Conservation (phyloP, 2,329 filamentous ascomycete species). For the Aspergillus texensis region DNA sequence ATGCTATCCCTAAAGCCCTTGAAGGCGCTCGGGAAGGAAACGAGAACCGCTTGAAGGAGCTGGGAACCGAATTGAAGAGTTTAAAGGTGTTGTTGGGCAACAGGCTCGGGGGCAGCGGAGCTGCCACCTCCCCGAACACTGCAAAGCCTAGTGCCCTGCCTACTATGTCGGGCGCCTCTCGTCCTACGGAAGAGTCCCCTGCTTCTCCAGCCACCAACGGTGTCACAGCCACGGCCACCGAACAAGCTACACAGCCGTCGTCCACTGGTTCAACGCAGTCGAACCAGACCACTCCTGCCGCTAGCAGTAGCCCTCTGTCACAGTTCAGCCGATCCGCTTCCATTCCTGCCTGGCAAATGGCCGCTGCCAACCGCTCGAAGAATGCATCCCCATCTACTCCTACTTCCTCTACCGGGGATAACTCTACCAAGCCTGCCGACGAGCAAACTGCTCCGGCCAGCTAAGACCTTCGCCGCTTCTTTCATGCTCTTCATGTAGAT, state of each 20-base stretch:
- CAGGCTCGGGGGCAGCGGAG: constrained; percentile 51
- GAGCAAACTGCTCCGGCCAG: constrained; percentile 36
- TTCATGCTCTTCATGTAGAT: constrained; percentile 13
- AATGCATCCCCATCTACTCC: constrained; percentile 32
- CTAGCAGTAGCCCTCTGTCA: constrained; percentile 51
- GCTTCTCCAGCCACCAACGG: constrained; percentile 29
- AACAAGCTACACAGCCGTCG: constrained; percentile 28
- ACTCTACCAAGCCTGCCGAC: constrained; percentile 22
- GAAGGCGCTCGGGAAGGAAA: constrained; percentile 83
- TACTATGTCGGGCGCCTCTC: constrained; percentile 24
- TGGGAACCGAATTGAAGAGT: constrained; percentile 85
- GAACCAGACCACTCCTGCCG: constrained; percentile 34
- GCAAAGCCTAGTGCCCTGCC: constrained; percentile 34
- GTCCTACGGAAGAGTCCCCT: constrained; percentile 25
- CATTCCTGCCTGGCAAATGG: constrained; percentile 80
- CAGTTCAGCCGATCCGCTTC: constrained; percentile 60
- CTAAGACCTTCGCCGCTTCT: constrained; percentile 18
- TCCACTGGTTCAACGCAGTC: constrained; percentile 33
- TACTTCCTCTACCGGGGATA: constrained; percentile 21
- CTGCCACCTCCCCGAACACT: constrained; percentile 33
- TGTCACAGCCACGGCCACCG: constrained; percentile 30
- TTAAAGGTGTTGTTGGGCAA: constrained; percentile 82
- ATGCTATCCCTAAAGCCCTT: constrained; percentile 84
- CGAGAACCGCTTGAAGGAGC: constrained; percentile 78
- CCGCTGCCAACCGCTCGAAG: constrained; percentile 60